Evolutionary conservation across 495 filamentous ascomycete genomes (phyloP).

Genomic region (Parmelia sp.): DNA sequence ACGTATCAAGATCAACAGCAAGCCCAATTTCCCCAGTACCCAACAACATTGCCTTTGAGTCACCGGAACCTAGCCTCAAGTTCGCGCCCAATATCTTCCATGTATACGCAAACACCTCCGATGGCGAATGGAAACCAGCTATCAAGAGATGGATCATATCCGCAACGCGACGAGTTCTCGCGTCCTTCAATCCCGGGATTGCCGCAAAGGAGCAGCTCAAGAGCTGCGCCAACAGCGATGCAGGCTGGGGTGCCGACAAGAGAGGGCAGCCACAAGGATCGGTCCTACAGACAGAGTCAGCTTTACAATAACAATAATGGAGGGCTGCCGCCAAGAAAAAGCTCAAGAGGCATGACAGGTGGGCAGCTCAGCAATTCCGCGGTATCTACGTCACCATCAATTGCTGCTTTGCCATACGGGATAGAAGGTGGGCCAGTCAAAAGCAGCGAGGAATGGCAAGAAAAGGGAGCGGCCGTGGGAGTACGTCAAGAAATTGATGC

Average conservation of each 20-base stretch:
- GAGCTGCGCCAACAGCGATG: slow-evolving; percentile 54
- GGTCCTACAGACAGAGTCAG: slow-evolving; percentile 57
- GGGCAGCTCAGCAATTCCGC: slow-evolving; percentile 41
- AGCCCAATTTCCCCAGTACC: slow-evolving; percentile 38
- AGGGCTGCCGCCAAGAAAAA: slow-evolving; percentile 58
- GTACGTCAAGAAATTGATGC: slow-evolving; percentile 73
- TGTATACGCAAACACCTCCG: slow-evolving; percentile 46
- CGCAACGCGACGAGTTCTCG: slow-evolving; percentile 58
- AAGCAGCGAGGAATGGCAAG: slow-evolving; percentile 92
- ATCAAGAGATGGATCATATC: slow-evolving; percentile 47
- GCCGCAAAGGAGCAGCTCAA: slow-evolving; percentile 52
- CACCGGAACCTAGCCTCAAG: slow-evolving; percentile 30
- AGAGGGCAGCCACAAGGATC: slow-evolving; percentile 65
- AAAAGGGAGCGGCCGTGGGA: slow-evolving; percentile 77
- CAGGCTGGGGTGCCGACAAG: slow-evolving; percentile 59
- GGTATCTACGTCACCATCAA: slow-evolving; percentile 23
- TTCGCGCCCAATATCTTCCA: slow-evolving; percentile 49
- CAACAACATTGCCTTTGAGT: slow-evolving; percentile 27
- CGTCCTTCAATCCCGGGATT: slow-evolving; percentile 53
- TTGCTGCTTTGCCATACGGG: slow-evolving; percentile 47
- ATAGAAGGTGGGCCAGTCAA: slow-evolving; percentile 58
- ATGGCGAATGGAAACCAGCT: slow-evolving; percentile 28
- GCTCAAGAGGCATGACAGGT: slow-evolving; percentile 55
- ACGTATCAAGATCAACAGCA: slow-evolving; percentile 44
- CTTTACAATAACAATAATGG: slow-evolving; percentile 40